These are phyloP conservation scores for Euphorbia peplus DNA, from an alignment of 345 rosid species.

Conservation along the genomic window DNA sequence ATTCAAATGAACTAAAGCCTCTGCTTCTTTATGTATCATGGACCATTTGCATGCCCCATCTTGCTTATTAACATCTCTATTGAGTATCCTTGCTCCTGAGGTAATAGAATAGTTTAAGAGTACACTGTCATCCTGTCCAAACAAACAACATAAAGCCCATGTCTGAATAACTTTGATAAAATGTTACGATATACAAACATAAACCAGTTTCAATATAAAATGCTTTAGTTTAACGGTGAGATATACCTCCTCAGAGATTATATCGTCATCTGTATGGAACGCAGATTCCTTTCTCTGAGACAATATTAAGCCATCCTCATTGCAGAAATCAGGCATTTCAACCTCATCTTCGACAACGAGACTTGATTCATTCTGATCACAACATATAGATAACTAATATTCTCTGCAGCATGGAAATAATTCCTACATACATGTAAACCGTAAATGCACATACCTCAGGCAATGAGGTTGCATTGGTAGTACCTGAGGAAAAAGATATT, in stretches of 20 bases:
- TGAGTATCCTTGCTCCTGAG: conserved; percentile 8
- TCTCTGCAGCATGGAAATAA: background rate
- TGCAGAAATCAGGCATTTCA: conserved; percentile 52
- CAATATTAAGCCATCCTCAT: conserved; percentile 30
- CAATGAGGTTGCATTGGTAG: conserved; percentile 18
- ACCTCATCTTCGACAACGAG: conserved; percentile 45
- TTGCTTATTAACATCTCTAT: conserved; percentile 21
- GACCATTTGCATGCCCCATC: conserved; percentile 34
- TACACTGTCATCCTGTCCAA: conserved; percentile 18
- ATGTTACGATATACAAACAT: background rate
- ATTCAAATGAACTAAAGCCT: conserved; percentile 32
- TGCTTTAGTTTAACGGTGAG: background rate
- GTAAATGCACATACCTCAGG: conserved; percentile 31
- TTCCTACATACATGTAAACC: background rate
- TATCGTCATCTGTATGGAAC: conserved; percentile 31
- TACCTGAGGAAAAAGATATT: conserved; percentile 26
- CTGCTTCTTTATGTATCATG: conserved; percentile 33
- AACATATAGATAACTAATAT: background rate
- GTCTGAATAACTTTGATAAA: background rate
- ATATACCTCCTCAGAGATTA: conserved; percentile 43
- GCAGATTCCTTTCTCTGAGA: conserved; percentile 24
- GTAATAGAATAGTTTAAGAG: conserved; percentile 6
- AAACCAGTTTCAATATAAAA: background rate
- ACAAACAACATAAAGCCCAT: background rate
- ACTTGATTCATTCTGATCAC: conserved; percentile 26